Conservation (phyloP, 352 stramenopile species). For the Phytophthora multivora region DNA sequence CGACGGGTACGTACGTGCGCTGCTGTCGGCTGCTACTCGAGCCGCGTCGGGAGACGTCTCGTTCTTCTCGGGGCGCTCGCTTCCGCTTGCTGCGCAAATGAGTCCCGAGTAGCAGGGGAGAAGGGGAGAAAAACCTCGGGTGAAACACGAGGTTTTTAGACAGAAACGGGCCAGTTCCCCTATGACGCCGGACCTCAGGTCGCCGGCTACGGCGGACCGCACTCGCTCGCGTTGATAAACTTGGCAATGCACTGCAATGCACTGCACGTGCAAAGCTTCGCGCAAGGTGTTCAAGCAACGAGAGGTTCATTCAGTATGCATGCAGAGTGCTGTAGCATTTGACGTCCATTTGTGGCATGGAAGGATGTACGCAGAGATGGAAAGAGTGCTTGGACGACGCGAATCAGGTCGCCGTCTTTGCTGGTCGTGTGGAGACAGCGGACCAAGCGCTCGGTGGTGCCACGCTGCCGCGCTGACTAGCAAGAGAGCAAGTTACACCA, state of each 20-base stretch:
- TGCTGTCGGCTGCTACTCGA: constrained; percentile 15
- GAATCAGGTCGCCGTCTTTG: constrained; percentile 6
- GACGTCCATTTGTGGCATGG: background rate
- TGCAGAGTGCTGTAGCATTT: too few relatives aligned
- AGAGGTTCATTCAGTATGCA: background rate
- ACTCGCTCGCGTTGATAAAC: background rate
- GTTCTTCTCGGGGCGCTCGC: constrained; percentile 23
- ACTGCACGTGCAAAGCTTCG: background rate
- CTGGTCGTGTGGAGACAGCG: constrained; percentile 6
- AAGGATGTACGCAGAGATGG: background rate
- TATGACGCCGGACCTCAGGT: constrained; percentile 13
- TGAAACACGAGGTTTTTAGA: constrained; percentile 21
- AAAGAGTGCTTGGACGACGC: constrained; percentile 2
- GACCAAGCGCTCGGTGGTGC: constrained; percentile 3
- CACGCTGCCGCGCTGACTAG: constrained; percentile 12
- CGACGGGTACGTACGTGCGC: constrained; percentile 11
- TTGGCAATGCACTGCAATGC: too few relatives aligned
- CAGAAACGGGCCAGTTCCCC: constrained; percentile 1
- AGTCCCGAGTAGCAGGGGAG: constrained; percentile 25
- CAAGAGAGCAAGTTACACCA: background rate
- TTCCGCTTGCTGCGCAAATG: constrained; percentile 31
- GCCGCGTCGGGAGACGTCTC: constrained; percentile 9
- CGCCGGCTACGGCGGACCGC: constrained; percentile 13
- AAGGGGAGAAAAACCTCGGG: constrained; percentile 31
- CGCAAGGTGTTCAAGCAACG: background rate